These are phyloP conservation scores for Collybia mongolica DNA, from an alignment of 768 basidiomycete genomes.

Conservation along the genomic window DNA sequence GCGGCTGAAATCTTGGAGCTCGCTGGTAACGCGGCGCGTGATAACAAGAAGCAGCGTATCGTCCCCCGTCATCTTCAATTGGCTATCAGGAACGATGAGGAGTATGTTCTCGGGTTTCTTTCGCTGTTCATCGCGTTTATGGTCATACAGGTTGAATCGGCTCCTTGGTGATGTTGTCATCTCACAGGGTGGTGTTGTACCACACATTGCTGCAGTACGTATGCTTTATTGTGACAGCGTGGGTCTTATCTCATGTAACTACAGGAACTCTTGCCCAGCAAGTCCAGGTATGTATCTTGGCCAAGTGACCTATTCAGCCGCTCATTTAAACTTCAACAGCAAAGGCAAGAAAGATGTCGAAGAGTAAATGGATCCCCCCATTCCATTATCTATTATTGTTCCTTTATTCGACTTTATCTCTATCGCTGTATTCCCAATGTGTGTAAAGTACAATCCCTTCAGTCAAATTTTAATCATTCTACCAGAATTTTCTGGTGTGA, in stretches of 20 bases:
- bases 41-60: conserved; percentile 95
- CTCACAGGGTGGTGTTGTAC: conserved; percentile 93
- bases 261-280: conserved; percentile 41
- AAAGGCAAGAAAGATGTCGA: conserved; percentile 41
- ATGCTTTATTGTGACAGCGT: background rate
- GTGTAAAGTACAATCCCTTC: too few species aligned
- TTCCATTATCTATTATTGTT: conserved; percentile 14
- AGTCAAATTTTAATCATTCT: too few species aligned
- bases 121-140: background rate
- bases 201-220: conserved; percentile 60
- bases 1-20: conserved; percentile 93
- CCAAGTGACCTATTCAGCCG: background rate
- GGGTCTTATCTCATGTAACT: background rate
- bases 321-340: conserved; percentile 15
- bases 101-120: conserved; percentile 39
- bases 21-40: conserved; percentile 86
- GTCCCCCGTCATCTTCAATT: conserved; percentile 94
- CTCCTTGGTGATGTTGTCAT: conserved; percentile 84
- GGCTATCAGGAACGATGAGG: conserved; percentile 93
- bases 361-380: conserved; percentile 21
- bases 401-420: conserved; percentile 14
- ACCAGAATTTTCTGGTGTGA: too few species aligned
- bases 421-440: conserved; percentile 14
- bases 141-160: conserved; percentile 53
- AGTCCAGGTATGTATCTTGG: conserved; percentile 28